These are phyloP conservation scores for Leccinum variicolor DNA, from an alignment of 768 basidiomycete genomes.

Conservation along the genomic window DNA sequence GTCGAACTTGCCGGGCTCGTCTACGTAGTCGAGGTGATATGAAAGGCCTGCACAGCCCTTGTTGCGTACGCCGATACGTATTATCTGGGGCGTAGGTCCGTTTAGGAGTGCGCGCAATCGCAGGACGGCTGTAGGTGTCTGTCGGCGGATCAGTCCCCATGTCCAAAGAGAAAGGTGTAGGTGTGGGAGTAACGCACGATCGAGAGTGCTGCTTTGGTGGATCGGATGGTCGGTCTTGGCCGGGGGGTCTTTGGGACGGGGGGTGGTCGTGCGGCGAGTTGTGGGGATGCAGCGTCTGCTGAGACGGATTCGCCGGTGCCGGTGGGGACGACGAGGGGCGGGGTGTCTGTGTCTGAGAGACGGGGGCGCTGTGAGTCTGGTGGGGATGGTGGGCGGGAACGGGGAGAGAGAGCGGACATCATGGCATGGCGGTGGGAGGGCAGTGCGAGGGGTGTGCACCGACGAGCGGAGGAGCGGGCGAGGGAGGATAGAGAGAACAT, in stretches of 20 bases:
- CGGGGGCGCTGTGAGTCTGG: slow-evolving; percentile 14
- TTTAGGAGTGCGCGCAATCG: slow-evolving; percentile 70
- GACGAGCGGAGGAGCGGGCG: slow-evolving; percentile 7
- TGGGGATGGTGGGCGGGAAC: slow-evolving; percentile 24
- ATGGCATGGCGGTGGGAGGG: slow-evolving; percentile 49
- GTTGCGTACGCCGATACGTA: slow-evolving; percentile 94
- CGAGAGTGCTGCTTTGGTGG: slow-evolving; percentile 74
- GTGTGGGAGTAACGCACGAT: slow-evolving; percentile 46
- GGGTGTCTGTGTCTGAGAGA: slow-evolving; percentile 38
- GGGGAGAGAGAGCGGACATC: slow-evolving; percentile 58
- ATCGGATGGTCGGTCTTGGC: slow-evolving; percentile 59
- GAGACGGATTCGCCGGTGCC: slow-evolving; percentile 43
- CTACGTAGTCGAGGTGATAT: slow-evolving; percentile 92
- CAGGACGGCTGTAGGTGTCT: slow-evolving; percentile 79
- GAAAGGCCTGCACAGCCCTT: slow-evolving; percentile 93
- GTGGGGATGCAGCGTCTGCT: slow-evolving; percentile 63
- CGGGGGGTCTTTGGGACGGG: slow-evolving; percentile 63
- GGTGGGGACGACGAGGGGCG: slow-evolving; percentile 50
- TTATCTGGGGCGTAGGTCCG: slow-evolving; percentile 86
- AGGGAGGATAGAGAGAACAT: slow-evolving; percentile 21
- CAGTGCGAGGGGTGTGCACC: neutral
- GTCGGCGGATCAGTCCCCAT: neutral
- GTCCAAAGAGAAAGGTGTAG: neutral
- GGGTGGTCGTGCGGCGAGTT: slow-evolving; percentile 69
- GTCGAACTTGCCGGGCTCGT: slow-evolving; percentile 86